phyloP scores from a whole-genome alignment of 441 rosid genomes.

The Kokia cookei region DNA sequence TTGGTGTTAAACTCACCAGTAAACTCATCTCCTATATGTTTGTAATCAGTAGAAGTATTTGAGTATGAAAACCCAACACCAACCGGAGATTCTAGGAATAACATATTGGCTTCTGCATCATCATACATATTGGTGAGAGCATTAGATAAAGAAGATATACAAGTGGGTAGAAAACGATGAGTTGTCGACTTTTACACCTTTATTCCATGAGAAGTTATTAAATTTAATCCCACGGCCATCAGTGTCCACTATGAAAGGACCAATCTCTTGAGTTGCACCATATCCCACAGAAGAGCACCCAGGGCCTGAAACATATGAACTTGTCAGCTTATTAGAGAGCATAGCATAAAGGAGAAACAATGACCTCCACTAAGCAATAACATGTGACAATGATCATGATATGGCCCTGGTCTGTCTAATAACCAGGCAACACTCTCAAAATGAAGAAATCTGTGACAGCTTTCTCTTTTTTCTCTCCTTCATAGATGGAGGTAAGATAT shows the following conservation, averaged over 20 bases:
- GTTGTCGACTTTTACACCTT: conserved; percentile 29
- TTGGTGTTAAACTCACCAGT: conserved; percentile 43
- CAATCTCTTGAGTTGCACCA: conserved; percentile 94
- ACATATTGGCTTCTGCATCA: conserved; percentile 78
- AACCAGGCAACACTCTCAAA: conserved; percentile 10
- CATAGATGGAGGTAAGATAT: background rate
- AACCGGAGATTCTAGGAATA: conserved; percentile 83
- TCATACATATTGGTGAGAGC: background rate
- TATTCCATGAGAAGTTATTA: conserved; percentile 74
- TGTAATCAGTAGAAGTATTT: conserved; percentile 65
- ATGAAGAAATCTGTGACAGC: background rate
- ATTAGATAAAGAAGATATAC: too few species aligned
- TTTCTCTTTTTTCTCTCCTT: background rate
- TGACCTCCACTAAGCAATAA: conserved; percentile 1
- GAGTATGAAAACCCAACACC: conserved; percentile 94
- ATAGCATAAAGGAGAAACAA: conserved; percentile 11
- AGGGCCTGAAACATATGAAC: conserved; percentile 62
- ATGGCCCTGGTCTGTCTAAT: background rate
- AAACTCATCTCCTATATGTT: conserved; percentile 60
- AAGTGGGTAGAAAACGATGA: too few species aligned
- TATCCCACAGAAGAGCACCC: conserved; percentile 95
- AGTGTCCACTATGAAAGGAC: conserved; percentile 73
- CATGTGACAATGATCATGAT: conserved; percentile 6
- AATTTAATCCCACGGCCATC: conserved; percentile 44
- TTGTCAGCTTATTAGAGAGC: conserved; percentile 41